Evolutionary conservation across 495 filamentous ascomycete genomes (phyloP).

Genomic region (Astrothelium subdiscretum): DNA sequence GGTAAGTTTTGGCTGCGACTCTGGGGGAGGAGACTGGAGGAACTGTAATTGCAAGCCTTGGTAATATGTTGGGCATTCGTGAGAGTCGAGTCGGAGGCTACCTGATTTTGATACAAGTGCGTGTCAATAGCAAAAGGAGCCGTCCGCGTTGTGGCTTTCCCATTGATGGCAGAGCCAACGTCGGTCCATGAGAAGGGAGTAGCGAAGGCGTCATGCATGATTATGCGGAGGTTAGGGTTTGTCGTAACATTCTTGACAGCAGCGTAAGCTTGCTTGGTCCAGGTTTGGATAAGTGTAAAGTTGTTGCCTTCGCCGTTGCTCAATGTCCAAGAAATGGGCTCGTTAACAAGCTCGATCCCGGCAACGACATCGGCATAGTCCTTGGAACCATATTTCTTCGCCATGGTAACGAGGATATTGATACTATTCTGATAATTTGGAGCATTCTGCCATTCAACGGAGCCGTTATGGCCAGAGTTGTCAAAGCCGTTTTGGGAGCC

Average conservation of each 20-base stretch:
- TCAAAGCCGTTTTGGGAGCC: slow-evolving; percentile 36
- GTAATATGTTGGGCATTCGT: slow-evolving; percentile 28
- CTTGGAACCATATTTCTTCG: slow-evolving; percentile 29
- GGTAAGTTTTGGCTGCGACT: slow-evolving; percentile 17
- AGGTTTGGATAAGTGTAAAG: slow-evolving; percentile 23
- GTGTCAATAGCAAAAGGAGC: slow-evolving; percentile 27
- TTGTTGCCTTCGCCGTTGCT: slow-evolving; percentile 18
- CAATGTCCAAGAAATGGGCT: slow-evolving; percentile 23
- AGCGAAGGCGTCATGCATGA: slow-evolving; percentile 31
- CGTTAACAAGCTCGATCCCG: slow-evolving; percentile 33
- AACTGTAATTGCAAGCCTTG: slow-evolving; percentile 26
- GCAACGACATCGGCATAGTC: slow-evolving; percentile 33
- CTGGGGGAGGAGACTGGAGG: slow-evolving; percentile 14
- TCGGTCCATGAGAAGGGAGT: slow-evolving; percentile 20
- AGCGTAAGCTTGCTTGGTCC: slow-evolving; percentile 25
- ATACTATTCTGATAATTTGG: slow-evolving; percentile 28
- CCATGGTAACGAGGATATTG: slow-evolving; percentile 28
- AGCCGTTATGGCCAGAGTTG: slow-evolving; percentile 28
- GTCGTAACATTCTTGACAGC: slow-evolving; percentile 22
- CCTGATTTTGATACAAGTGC: slow-evolving; percentile 30
- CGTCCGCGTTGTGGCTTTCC: not conserved
- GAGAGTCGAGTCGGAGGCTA: slow-evolving; percentile 20
- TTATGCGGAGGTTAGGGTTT: slow-evolving; percentile 27
- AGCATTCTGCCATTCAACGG: slow-evolving; percentile 28
- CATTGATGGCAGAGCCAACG: slow-evolving; percentile 12